Base-by-base conservation (phyloP, 495 filamentous ascomycete genomes). In the Xylaria intraflava region DNA sequence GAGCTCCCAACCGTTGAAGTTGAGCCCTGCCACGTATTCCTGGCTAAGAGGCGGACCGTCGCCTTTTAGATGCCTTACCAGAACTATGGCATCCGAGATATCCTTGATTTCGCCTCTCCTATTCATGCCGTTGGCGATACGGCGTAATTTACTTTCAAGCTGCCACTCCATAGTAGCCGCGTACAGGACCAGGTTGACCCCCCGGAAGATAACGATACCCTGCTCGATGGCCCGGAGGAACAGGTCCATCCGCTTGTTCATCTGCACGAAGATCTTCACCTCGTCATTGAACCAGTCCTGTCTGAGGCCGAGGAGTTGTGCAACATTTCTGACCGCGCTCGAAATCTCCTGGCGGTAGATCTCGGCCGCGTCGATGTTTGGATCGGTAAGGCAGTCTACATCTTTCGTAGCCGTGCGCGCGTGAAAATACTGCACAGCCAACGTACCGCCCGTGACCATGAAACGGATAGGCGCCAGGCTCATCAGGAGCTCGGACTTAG, bases 241-340 rank as follows among this genome's bases (percentile, higher is more conserved):
- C 31, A 55, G 31, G 29, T 46, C 38, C 43, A 49, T 29, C 22
- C 44, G 27, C 23, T 48, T 55, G 5, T 46, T 17, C 22, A 6
- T 16, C 16, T 20, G 29, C 5, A 54, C 29, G 16, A 55, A 55
- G 10, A 16, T 19, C 22, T 47, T 46, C 4, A 55, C 23, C 23
- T 49, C 52, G 17, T 55, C 44, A 22, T 55, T 49, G 24, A 55
- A 48, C 45, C 52, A 55, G n/a, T 55, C 45, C 5, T 42, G 5
- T 16, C 31, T 3, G 9, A 55, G 26, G 14, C 20, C 23, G 8
- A 42, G 35, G 4, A 10, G 8, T 19, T 49, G 17, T 0, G 33
- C 45, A 8, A 43, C 35, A 19, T 12, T 16, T 16, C 6, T 4
- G 17, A 48, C 19, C 11, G 24, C 42, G 0, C 4, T 10, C 2